These are phyloP conservation scores for Termitomyces sp. DNA, from an alignment of 768 basidiomycete genomes.

Conservation along the genomic window DNA sequence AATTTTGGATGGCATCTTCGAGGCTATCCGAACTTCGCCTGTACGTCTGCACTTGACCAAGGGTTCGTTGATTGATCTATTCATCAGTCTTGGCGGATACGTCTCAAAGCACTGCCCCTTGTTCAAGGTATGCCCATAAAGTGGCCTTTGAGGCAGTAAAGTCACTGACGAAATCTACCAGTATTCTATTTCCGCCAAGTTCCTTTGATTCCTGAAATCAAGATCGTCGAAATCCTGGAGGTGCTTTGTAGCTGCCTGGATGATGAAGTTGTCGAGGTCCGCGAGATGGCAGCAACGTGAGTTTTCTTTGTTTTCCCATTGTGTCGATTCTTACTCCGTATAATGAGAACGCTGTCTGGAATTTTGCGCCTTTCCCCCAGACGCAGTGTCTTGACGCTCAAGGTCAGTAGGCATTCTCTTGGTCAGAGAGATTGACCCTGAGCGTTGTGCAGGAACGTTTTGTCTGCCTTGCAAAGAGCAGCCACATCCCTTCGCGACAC, in stretches of 20 bases:
- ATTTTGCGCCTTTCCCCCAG: conserved; percentile 79
- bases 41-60: conserved; percentile 32
- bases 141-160: neutral
- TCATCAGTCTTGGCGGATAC: conserved; percentile 77
- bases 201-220: conserved; percentile 70
- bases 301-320: conserved; percentile 16
- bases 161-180: conserved; percentile 17
- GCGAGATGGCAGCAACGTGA: conserved; percentile 84
- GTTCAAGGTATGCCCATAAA: conserved; percentile 51
- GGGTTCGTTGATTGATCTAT: neutral
- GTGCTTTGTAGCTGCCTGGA: conserved; percentile 78
- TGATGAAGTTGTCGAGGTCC: conserved; percentile 85
- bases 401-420: conserved; percentile 34
- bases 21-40: conserved; percentile 68
- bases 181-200: conserved; percentile 88
- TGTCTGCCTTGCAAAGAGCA: conserved; percentile 63
- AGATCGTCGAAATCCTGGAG: conserved; percentile 77
- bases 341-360: conserved; percentile 65
- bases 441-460: conserved; percentile 58
- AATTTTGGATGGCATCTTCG: conserved; percentile 67
- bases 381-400: conserved; percentile 67
- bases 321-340: neutral
- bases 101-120: conserved; percentile 80
- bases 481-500: conserved; percentile 57
- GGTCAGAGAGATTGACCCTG: neutral